Conservation (phyloP, 257 asterid species). For the Solanum ahanhuiri region DNA sequence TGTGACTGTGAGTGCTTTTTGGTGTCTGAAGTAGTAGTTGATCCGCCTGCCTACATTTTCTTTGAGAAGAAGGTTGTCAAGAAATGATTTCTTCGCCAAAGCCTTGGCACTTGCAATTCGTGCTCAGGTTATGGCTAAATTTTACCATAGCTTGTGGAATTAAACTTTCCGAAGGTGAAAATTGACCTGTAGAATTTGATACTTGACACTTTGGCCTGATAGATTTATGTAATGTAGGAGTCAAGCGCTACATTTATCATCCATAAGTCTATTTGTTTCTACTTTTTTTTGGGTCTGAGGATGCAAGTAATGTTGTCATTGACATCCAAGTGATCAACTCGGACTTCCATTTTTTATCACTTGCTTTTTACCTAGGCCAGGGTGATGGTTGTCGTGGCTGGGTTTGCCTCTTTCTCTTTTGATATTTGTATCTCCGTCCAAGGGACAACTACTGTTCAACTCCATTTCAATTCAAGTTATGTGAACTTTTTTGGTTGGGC, state of each 20-base stretch:
- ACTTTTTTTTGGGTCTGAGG: neutral
- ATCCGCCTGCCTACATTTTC: neutral
- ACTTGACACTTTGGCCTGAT: neutral
- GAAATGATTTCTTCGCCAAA: neutral
- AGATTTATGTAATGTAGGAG: neutral
- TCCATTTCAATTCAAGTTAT: neutral
- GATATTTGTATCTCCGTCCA: neutral
- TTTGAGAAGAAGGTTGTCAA: neutral
- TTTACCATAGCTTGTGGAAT: neutral
- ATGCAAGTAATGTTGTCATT: neutral
- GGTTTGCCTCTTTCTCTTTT: neutral
- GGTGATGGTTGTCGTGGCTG: neutral
- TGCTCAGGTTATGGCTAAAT: neutral
- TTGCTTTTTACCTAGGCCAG: neutral
- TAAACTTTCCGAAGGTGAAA: neutral
- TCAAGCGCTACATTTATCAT: neutral
- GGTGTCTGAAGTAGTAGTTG: neutral
- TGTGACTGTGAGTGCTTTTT: neutral
- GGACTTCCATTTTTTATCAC: neutral
- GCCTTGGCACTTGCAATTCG: neutral
- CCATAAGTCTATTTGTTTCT: neutral
- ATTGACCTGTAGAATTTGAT: neutral
- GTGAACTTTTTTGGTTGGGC: neutral
- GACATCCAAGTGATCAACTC: no score
- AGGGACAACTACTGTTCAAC: neutral